These are phyloP conservation scores for Talinum fruticosum DNA, from an alignment of 148 eudicot genomes.

Conservation along the genomic window DNA sequence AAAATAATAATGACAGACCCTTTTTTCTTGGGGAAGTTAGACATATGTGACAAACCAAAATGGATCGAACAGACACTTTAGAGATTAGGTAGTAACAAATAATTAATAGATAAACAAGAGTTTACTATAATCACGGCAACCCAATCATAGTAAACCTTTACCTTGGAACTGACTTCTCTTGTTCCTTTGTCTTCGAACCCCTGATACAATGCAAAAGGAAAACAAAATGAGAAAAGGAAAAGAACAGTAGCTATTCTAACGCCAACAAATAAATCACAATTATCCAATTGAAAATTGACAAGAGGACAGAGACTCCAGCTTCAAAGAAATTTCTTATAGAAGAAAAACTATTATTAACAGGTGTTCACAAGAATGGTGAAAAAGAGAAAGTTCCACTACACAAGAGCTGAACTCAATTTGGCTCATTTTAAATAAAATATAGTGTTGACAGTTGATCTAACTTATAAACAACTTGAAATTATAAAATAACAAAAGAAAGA, in stretches of 20 bases:
- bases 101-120: background rate
- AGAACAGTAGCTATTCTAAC: background rate
- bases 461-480: background rate
- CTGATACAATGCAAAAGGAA: constrained; percentile 31
- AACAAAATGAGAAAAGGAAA: background rate
- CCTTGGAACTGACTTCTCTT: constrained; percentile 53
- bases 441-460: background rate
- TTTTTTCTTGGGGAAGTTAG: background rate
- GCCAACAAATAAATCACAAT: background rate
- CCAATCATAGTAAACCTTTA: constrained; percentile 21
- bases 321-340: background rate
- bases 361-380: background rate
- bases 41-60: background rate
- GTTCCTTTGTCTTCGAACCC: constrained; percentile 40
- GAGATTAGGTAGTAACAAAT: background rate
- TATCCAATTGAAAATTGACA: background rate
- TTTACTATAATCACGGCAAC: background rate
- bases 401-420: background rate
- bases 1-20: too few relatives aligned
- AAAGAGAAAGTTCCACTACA: background rate
- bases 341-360: background rate
- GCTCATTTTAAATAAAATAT: background rate
- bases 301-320: background rate
- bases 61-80: background rate
- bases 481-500: background rate